A percentile compares a stretch with the other conserved stretches of the same genome.
Evolutionary conservation across 2,329 filamentous ascomycete genomes (phyloP).

Genomic region (Microdochium bolleyi): DNA sequence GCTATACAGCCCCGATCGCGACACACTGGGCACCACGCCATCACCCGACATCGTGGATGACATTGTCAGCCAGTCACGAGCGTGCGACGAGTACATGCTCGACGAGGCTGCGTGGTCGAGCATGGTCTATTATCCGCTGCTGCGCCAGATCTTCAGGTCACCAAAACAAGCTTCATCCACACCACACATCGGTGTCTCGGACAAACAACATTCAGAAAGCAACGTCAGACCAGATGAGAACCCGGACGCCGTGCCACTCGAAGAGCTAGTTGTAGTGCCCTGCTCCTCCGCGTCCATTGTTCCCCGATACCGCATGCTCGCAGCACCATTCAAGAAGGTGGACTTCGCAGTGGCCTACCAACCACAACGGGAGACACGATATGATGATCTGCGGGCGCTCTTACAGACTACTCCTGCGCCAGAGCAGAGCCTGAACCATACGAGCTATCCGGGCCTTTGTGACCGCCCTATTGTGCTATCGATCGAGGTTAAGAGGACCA

Average conservation of each 20-base stretch:
- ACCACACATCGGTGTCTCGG: no score
- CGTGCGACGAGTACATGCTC: neutral
- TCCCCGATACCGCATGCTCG: neutral
- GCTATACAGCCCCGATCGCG: neutral
- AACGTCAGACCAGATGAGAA: neutral
- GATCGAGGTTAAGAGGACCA: neutral
- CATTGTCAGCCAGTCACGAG: neutral
- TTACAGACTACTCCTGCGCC: neutral
- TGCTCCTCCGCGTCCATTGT: neutral
- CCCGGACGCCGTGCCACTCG: neutral
- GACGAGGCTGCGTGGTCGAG: neutral
- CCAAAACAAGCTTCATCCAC: neutral
- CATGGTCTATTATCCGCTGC: neutral
- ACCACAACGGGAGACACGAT: neutral
- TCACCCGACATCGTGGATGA: neutral
- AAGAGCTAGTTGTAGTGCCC: neutral
- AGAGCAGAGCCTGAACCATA: slow-evolving; percentile 1
- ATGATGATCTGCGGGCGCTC: neutral
- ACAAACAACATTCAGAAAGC: no score
- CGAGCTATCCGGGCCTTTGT: neutral
- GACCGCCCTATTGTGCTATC: neutral
- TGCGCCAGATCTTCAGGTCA: neutral
- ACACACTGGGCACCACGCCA: neutral
- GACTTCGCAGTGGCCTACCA: neutral
- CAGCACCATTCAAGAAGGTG: neutral